A percentile compares a stretch with the other conserved stretches of the same genome.
These are phyloP conservation scores for Paraurostyla sp. DNA, from an alignment of 73 alveolate species.

Conservation along the genomic window DNA sequence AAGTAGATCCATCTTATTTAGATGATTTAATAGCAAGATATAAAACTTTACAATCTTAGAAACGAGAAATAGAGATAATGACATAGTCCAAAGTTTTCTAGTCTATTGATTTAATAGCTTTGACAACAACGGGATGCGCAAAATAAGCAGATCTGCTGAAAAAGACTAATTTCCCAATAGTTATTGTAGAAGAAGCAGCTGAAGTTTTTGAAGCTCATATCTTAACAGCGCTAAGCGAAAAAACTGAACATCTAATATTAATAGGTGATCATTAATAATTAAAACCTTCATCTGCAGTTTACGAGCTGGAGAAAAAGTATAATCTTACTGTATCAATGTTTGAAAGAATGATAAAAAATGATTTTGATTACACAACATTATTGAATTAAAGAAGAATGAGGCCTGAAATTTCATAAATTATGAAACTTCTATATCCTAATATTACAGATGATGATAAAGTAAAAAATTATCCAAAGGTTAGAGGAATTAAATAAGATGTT, in stretches of 20 bases:
- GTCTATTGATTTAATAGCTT: slow-evolving; percentile 77
- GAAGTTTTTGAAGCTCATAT: slow-evolving; percentile 93
- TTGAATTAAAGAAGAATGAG: slow-evolving; percentile 92
- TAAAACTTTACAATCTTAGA: not conserved
- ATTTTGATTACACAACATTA: slow-evolving; percentile 70
- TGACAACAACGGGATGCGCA: slow-evolving; percentile 94
- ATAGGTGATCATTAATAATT: slow-evolving; percentile 95
- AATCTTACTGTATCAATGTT: slow-evolving; percentile 87
- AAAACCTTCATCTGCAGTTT: slow-evolving; percentile 81
- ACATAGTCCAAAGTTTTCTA: not conserved
- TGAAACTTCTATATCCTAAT: slow-evolving; percentile 80
- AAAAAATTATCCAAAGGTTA: slow-evolving; percentile 56
- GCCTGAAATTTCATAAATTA: slow-evolving; percentile 84
- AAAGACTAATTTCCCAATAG: slow-evolving; percentile 79
- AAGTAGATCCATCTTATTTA: too few relatives aligned
- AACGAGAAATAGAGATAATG: not conserved
- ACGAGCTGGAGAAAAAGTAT: slow-evolving; percentile 74
- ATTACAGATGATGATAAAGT: slow-evolving; percentile 74
- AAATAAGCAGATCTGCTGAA: slow-evolving; percentile 81
- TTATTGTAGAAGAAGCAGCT: slow-evolving; percentile 95
- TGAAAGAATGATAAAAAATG: slow-evolving; percentile 87
- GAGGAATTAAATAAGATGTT: slow-evolving; percentile 79
- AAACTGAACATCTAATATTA: slow-evolving; percentile 82
- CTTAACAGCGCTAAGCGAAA: slow-evolving; percentile 72
- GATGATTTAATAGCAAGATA: not conserved